A percentile compares a stretch with the other conserved stretches of the same genome.
phyloP scores from a whole-genome alignment of 805 yeast species.

The Candida coleopterorum region DNA sequence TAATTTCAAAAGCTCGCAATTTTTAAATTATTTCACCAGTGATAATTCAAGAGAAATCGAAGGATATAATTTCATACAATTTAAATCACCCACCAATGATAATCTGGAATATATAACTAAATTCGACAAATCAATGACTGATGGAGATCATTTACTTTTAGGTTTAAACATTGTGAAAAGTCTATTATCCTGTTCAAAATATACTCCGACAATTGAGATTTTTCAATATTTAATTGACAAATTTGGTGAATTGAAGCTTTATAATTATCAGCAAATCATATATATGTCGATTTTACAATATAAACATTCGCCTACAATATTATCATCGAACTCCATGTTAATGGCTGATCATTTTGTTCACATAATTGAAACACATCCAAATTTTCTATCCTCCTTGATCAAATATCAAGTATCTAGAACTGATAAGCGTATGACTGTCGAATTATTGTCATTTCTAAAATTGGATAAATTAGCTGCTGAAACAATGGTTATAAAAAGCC shows the following conservation, averaged over 20 bases:
- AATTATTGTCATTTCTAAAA: slow-evolving; percentile 22
- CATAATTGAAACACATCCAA: slow-evolving; percentile 26
- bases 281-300: slow-evolving; percentile 22
- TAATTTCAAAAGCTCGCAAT: slow-evolving; percentile 26
- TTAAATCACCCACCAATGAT: slow-evolving; percentile 11
- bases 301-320: slow-evolving; percentile 15
- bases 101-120: slow-evolving; percentile 18
- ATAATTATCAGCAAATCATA: slow-evolving; percentile 24
- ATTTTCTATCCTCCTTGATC: slow-evolving; percentile 23
- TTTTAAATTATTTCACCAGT: slow-evolving; percentile 27
- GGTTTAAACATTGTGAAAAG: slow-evolving; percentile 9
- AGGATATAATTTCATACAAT: slow-evolving; percentile 9
- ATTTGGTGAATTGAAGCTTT: slow-evolving; percentile 18
- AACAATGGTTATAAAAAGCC: slow-evolving; percentile 17
- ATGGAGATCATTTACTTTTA: slow-evolving; percentile 14
- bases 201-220: slow-evolving; percentile 21
- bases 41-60: slow-evolving; percentile 21
- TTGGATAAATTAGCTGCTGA: slow-evolving; percentile 22
- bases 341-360: slow-evolving; percentile 19
- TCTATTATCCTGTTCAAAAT: slow-evolving; percentile 10
- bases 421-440: slow-evolving; percentile 17
- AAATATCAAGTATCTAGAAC: slow-evolving; percentile 19
- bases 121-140: slow-evolving; percentile 15
- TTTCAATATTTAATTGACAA: slow-evolving; percentile 22
- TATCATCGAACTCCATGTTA: slow-evolving; percentile 15